phyloP scores from a whole-genome alignment of 805 yeast genomes.

The Metschnikowia arizonensis region DNA sequence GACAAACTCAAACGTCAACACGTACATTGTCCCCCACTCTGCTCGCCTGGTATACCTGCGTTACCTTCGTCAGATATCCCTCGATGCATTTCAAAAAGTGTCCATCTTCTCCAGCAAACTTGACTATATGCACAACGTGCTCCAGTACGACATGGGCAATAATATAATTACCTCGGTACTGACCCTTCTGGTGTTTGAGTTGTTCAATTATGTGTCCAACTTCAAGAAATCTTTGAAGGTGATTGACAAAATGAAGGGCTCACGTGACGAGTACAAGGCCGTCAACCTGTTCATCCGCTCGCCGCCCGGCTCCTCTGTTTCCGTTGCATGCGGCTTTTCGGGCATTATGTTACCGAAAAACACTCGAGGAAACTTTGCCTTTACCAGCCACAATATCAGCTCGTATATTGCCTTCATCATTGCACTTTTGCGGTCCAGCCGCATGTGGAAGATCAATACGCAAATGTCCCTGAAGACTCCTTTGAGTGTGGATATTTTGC shows the following conservation, averaged over 20 bases:
- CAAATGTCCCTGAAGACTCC: slow-evolving; percentile 28
- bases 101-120: slow-evolving; percentile 40
- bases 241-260: background rate
- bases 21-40: slow-evolving; percentile 32
- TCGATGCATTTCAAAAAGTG: slow-evolving; percentile 37
- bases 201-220: slow-evolving; percentile 19
- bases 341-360: slow-evolving; percentile 7
- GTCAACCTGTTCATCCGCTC: background rate
- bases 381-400: slow-evolving; percentile 7
- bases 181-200: slow-evolving; percentile 33
- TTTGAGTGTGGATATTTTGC: slow-evolving; percentile 32
- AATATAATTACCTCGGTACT: slow-evolving; percentile 28
- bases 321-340: background rate
- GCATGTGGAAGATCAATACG: slow-evolving; percentile 23
- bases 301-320: background rate
- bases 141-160: slow-evolving; percentile 40
- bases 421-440: slow-evolving; percentile 13
- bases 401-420: slow-evolving; percentile 16
- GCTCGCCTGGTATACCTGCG: slow-evolving; percentile 30
- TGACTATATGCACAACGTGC: slow-evolving; percentile 42
- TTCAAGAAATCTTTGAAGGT: background rate
- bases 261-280: slow-evolving; percentile 1
- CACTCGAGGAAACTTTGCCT: slow-evolving; percentile 3
- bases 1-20: slow-evolving; percentile 32
- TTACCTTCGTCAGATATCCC: slow-evolving; percentile 28